Conservation (phyloP, 371 early-diverging fungal species). For the Mucor velutinosus region DNA sequence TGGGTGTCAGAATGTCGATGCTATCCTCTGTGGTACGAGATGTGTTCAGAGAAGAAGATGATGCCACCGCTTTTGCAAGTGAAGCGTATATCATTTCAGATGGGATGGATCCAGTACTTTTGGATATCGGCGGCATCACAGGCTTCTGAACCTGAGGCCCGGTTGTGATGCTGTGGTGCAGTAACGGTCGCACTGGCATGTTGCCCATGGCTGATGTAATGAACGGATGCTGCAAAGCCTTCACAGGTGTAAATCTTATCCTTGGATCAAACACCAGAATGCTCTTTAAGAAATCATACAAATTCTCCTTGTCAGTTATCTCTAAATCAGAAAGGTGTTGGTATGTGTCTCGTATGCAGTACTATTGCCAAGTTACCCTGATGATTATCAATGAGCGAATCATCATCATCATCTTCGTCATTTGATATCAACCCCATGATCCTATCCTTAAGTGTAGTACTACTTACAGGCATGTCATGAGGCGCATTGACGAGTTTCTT, state of each 20-base stretch:
- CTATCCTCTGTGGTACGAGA: background rate
- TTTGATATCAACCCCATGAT: conserved; percentile 12
- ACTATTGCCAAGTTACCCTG: background rate
- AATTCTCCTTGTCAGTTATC: conserved; percentile 11
- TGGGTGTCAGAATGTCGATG: background rate
- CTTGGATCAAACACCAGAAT: conserved; percentile 84
- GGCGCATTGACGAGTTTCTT: background rate
- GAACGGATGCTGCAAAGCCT: conserved; percentile 91
- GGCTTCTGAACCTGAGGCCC: background rate
- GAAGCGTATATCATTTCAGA: background rate
- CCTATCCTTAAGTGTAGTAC: conserved; percentile 3
- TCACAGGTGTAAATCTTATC: conserved; percentile 87
- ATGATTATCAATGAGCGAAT: conserved; percentile 2
- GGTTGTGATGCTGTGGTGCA: background rate
- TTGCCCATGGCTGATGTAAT: conserved; percentile 37
- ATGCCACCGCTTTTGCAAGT: background rate
- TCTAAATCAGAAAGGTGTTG: background rate
- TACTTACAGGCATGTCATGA: conserved; percentile 4
- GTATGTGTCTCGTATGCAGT: background rate
- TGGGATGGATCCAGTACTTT: background rate
- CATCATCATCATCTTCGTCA: conserved; percentile 10
- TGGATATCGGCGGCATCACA: background rate
- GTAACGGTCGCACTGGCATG: background rate
- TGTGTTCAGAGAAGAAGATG: background rate
- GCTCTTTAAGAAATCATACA: conserved; percentile 59